These are phyloP conservation scores for Alternaria longipes DNA, from an alignment of 2,329 filamentous ascomycete genomes.

Conservation along the genomic window DNA sequence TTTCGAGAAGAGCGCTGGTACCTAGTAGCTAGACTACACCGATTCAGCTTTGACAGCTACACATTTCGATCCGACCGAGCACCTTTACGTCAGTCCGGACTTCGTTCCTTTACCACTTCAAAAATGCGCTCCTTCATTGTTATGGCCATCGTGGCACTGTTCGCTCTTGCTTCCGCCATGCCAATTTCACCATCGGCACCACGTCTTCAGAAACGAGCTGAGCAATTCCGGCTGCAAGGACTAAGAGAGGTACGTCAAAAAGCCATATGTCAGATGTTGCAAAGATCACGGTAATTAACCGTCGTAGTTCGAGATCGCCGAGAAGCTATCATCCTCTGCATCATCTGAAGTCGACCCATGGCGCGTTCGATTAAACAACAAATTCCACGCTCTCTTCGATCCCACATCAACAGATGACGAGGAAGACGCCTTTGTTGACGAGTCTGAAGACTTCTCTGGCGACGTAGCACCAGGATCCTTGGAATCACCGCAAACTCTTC, in stretches of 20 bases:
- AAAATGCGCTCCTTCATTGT: constrained; percentile 41
- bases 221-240: constrained; percentile 46
- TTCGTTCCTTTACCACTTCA: neutral
- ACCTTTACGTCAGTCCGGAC: neutral
- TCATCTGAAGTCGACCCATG: constrained; percentile 26
- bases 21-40: constrained; percentile 9
- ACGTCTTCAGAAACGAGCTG: constrained; percentile 42
- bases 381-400: constrained; percentile 34
- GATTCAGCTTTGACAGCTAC: constrained; percentile 17
- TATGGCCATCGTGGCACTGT: constrained; percentile 37
- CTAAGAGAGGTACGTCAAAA: constrained; percentile 42
- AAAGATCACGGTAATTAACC: constrained; percentile 18
- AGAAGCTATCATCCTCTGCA: constrained; percentile 36
- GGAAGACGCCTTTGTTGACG: constrained; percentile 8
- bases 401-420: constrained; percentile 29
- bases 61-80: neutral
- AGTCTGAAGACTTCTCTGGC: constrained; percentile 42
- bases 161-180: constrained; percentile 37
- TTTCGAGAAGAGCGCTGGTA: constrained; percentile 31
- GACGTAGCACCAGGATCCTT: constrained; percentile 49
- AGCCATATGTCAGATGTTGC: neutral
- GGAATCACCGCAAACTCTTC: constrained; percentile 46
- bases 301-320: constrained; percentile 44
- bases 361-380: constrained; percentile 30
- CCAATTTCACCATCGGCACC: constrained; percentile 50